phyloP scores from a whole-genome alignment of 345 rosid species.

The Diplotaxis tenuifolia region DNA sequence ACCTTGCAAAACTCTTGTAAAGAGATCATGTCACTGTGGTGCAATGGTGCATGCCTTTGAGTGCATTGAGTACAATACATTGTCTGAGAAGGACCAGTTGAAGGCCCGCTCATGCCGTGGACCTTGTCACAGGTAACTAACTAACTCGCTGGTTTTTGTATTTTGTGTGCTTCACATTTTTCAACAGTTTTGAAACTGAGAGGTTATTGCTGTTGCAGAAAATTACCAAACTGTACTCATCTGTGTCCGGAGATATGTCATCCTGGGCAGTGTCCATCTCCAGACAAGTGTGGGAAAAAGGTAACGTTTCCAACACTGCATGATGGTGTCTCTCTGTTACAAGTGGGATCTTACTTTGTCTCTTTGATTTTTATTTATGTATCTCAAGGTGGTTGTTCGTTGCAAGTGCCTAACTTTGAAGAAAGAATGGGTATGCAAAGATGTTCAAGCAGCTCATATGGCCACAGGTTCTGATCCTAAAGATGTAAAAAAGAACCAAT shows the following conservation, averaged over 20 bases:
- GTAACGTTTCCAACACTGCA: slow-evolving; percentile 37
- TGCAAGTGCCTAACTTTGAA: slow-evolving; percentile 78
- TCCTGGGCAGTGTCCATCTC: slow-evolving; percentile 72
- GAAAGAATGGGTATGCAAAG: slow-evolving; percentile 83
- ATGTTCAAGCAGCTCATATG: slow-evolving; percentile 71
- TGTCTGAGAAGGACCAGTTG: slow-evolving; percentile 62
- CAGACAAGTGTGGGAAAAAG: slow-evolving; percentile 88
- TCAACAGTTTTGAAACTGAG: slow-evolving; percentile 12
- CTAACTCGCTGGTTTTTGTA: background rate
- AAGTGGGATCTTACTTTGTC: slow-evolving; percentile 8
- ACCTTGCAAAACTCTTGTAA: slow-evolving; percentile 78
- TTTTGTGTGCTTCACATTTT: background rate
- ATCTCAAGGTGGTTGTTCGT: slow-evolving; percentile 65
- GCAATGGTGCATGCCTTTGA: slow-evolving; percentile 87
- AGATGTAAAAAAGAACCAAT: slow-evolving; percentile 59
- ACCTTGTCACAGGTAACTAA: slow-evolving; percentile 79
- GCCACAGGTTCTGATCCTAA: slow-evolving; percentile 54
- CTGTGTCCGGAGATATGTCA: slow-evolving; percentile 86
- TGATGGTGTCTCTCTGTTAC: background rate
- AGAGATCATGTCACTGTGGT: slow-evolving; percentile 86
- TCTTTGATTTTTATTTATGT: background rate
- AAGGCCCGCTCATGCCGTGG: slow-evolving; percentile 82
- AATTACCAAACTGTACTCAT: slow-evolving; percentile 84
- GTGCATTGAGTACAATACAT: slow-evolving; percentile 70
- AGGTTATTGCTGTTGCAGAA: slow-evolving; percentile 48